These are phyloP conservation scores for Orbilia javanica DNA, from an alignment of 2,329 filamentous ascomycete genomes.

Conservation along the genomic window DNA sequence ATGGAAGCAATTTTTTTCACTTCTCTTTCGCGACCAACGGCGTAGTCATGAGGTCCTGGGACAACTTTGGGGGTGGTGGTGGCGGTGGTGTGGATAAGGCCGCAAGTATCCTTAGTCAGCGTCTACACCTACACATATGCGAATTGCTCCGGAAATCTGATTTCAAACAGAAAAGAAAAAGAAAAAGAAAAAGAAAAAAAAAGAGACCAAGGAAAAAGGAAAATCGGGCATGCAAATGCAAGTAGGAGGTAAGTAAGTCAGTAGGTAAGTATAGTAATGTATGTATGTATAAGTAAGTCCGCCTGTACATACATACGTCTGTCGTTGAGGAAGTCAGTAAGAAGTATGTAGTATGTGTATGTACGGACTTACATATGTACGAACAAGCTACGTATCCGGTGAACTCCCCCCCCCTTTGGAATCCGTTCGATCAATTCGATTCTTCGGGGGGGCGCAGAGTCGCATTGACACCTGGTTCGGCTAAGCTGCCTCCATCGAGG, in stretches of 20 bases:
- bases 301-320: neutral
- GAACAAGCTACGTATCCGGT: constrained; percentile 19
- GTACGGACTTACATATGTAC: no score
- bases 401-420: constrained; percentile 2
- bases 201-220: no score
- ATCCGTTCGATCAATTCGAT: neutral
- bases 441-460: constrained; percentile 19
- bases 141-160: neutral
- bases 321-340: no score
- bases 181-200: no score
- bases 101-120: no score
- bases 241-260: no score
- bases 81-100: neutral
- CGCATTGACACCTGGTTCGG: constrained; percentile 50
- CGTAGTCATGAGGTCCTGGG: neutral
- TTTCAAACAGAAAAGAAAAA: neutral
- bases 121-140: neutral
- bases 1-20: constrained; percentile 6
- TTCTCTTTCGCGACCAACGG: neutral
- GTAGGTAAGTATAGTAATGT: neutral
- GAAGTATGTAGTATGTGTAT: neutral
- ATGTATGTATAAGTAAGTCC: neutral
- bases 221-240: neutral
- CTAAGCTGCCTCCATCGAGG: constrained; percentile 41
- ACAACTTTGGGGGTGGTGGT: no score